phyloP scores from a whole-genome alignment of 2,329 filamentous ascomycete genomes.

The Claviceps citrina region DNA sequence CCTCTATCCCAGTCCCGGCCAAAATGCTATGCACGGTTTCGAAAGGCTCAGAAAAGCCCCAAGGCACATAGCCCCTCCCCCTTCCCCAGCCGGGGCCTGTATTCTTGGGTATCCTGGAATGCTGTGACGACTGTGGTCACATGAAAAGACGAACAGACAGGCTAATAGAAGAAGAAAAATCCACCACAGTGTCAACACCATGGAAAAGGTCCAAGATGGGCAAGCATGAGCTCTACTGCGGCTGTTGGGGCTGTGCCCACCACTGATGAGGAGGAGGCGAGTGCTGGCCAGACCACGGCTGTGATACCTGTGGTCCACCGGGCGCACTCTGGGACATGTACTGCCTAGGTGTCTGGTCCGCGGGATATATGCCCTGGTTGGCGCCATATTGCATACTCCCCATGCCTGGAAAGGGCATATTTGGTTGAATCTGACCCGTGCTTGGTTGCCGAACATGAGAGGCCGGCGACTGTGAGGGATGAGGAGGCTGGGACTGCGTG shows the following conservation, averaged over 20 bases:
- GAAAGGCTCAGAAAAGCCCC: conserved; percentile 13
- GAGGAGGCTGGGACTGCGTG: conserved; percentile 35
- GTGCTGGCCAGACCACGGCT: conserved; percentile 43
- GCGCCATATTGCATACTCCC: conserved; percentile 42
- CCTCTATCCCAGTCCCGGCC: conserved; percentile 24
- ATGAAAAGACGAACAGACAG: conserved; percentile 11
- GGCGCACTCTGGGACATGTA: conserved; percentile 51
- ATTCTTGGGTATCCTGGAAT: conserved; percentile 23
- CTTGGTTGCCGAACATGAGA: conserved; percentile 44
- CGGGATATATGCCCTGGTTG: conserved; percentile 41
- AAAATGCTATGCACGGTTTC: conserved; percentile 20
- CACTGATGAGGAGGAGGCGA: conserved; percentile 44
- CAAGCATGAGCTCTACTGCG: conserved; percentile 14
- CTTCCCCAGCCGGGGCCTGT: conserved; percentile 19
- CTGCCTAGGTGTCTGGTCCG: conserved; percentile 48
- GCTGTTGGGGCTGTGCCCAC: conserved; percentile 38
- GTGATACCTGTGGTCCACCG: conserved; percentile 32
- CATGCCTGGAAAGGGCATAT: conserved; percentile 49
- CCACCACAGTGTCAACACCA: not conserved
- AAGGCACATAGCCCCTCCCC: conserved; percentile 23
- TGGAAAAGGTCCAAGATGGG: not conserved
- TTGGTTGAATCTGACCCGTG: conserved; percentile 39
- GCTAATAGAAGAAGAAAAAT: conserved; percentile 1
- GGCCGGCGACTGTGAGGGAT: conserved; percentile 39
- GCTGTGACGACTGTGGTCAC: conserved; percentile 13